Evolutionary conservation across 495 filamentous ascomycete genomes (phyloP).

Genomic region (Aspergillus asperescens): DNA sequence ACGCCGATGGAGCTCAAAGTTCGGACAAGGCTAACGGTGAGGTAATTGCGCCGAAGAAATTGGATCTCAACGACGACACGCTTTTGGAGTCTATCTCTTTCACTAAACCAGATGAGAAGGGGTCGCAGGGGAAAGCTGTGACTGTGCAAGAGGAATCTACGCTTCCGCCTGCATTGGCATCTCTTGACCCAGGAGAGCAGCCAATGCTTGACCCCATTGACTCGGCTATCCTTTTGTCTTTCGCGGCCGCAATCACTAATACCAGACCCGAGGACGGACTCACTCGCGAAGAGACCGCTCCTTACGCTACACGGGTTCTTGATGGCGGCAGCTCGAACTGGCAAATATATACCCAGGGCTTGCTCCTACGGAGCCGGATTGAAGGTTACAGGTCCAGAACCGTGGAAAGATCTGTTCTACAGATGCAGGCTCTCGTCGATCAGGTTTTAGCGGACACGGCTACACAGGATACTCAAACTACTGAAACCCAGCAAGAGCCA

Average conservation of each 20-base stretch:
- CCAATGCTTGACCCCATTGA: constrained; percentile 80
- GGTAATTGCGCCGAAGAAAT: constrained; percentile 49
- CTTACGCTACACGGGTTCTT: constrained; percentile 84
- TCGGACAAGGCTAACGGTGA: constrained; percentile 18
- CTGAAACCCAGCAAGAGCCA: constrained; percentile 23
- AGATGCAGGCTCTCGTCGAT: constrained; percentile 93
- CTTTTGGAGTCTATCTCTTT: constrained; percentile 84
- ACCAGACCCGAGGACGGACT: constrained; percentile 76
- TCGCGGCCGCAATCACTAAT: constrained; percentile 84
- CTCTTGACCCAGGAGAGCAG: constrained; percentile 70
- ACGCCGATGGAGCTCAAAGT: neutral
- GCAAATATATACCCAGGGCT: constrained; percentile 93
- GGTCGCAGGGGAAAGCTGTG: constrained; percentile 29
- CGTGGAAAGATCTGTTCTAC: constrained; percentile 79
- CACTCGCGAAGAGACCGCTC: constrained; percentile 86
- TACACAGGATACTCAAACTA: constrained; percentile 28
- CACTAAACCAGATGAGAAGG: constrained; percentile 44
- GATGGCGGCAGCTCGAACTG: constrained; percentile 89
- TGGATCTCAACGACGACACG: constrained; percentile 88
- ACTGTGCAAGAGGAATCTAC: constrained; percentile 45
- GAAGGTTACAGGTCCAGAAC: constrained; percentile 83
- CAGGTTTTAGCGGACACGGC: constrained; percentile 90
- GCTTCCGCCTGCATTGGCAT: constrained; percentile 54
- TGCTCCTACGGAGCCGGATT: constrained; percentile 81
- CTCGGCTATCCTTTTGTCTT: constrained; percentile 72